Evolutionary conservation across 345 rosid genomes (phyloP).

Genomic region (Populus tremula): DNA sequence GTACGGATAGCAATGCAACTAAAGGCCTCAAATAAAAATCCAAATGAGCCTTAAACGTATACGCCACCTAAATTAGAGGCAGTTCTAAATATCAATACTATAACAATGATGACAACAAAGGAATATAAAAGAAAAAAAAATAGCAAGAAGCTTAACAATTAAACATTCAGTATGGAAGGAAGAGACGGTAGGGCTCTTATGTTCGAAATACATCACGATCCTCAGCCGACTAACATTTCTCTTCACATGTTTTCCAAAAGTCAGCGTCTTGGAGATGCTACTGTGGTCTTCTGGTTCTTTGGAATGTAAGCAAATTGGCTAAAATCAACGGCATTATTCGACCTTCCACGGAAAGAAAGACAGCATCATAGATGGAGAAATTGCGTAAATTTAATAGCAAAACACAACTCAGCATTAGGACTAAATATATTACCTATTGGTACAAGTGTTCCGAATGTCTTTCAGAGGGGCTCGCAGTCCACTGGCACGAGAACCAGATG

Average conservation of each 20-base stretch:
- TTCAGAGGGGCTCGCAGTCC: constrained; percentile 90
- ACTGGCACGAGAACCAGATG: constrained; percentile 84
- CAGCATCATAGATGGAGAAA: constrained; percentile 2
- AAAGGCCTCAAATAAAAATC: background rate
- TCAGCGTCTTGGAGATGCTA: constrained; percentile 37
- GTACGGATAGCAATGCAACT: background rate
- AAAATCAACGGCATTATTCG: constrained; percentile 44
- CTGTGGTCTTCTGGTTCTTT: constrained; percentile 27
- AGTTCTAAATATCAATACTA: background rate
- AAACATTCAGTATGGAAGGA: background rate
- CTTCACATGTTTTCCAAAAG: constrained; percentile 16
- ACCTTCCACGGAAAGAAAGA: constrained; percentile 33
- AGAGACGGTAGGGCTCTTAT: constrained; percentile 3
- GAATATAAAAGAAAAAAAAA: too few species aligned
- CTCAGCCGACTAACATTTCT: constrained; percentile 1
- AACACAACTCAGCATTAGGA: background rate
- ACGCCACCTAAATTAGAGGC: background rate
- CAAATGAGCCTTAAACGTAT: background rate
- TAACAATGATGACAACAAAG: background rate
- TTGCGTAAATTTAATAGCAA: background rate
- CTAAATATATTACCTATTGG: constrained; percentile 41
- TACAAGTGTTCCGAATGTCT: constrained; percentile 49
- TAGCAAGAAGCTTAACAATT: background rate
- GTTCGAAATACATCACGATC: constrained; percentile 7
- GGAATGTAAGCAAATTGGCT: constrained; percentile 61